These are phyloP conservation scores for Solanum stenotomum DNA, from an alignment of 257 asterid species.

Conservation along the genomic window DNA sequence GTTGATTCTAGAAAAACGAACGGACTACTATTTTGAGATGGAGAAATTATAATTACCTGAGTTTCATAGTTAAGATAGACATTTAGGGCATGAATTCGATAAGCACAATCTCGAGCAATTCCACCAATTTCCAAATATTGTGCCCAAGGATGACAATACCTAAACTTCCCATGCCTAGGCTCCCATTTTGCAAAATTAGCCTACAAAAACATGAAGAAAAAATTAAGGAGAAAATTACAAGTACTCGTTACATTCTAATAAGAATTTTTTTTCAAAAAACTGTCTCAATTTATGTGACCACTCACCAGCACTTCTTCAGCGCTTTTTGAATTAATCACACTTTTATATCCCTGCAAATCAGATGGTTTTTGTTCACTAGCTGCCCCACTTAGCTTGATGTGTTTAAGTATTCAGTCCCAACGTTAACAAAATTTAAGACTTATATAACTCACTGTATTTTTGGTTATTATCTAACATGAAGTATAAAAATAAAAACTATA, in stretches of 20 bases:
- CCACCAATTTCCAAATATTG: constrained; percentile 49
- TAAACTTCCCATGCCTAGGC: constrained; percentile 59
- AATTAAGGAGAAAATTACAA: background rate
- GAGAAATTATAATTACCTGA: constrained; percentile 22
- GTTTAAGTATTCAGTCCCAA: constrained; percentile 36
- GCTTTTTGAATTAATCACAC: constrained; percentile 45
- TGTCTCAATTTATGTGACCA: background rate
- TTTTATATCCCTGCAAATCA: constrained; percentile 20
- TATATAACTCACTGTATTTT: background rate
- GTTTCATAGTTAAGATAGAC: constrained; percentile 30
- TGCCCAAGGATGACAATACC: constrained; percentile 58
- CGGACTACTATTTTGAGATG: too few relatives aligned
- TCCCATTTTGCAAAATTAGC: constrained; percentile 69
- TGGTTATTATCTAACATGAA: background rate
- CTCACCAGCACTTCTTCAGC: constrained; percentile 49
- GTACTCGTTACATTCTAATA: background rate
- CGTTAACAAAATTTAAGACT: background rate
- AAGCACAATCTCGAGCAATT: constrained; percentile 43
- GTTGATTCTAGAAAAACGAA: too few relatives aligned
- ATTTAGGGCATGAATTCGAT: constrained; percentile 41
- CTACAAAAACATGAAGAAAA: constrained; percentile 11
- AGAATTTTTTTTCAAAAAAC: rapidly evolving
- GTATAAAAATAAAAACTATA: background rate
- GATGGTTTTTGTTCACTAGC: constrained; percentile 15
- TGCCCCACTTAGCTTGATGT: background rate